Evolutionary conservation across 352 stramenopile species (phyloP), one percentile per base, ranked within the genome.

Genomic region (Saprolegnia parasitica): DNA sequence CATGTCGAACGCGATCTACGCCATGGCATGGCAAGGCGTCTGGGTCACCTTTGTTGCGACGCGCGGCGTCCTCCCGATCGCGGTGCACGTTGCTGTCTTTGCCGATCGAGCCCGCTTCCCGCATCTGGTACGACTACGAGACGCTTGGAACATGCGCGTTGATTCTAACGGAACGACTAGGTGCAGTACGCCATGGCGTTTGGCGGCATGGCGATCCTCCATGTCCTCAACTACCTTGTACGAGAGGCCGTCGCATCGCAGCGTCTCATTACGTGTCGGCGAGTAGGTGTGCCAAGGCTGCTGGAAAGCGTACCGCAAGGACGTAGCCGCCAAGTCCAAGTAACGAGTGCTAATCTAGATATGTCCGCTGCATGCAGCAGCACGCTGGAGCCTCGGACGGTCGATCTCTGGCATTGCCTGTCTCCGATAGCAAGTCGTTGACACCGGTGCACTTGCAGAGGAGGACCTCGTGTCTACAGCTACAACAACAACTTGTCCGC

Each of bases 221-320:
- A 68, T 58, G 62, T 68, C 4, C 29, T 68, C 13, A 68, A 68
- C 23, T 29, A 23, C 13, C 40, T 68, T 9, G 62, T 68, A 32
- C 42, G 23, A 26, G 5, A 8, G 10, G 5, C 32, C 29, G 13
- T 29, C 39, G 23, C 18, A 18, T 63, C n/a, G 26, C 15, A 4
- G 9, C 26, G 3, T 42, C 46, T 32, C 20, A 46, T 18, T 1
- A n/a, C 35, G 20, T 16, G 42, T 23, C 5, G 11, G 21, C 13
- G 15, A 29, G 40, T 67, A 67, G 60, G 60, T 67, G 13, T 67
- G 24, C 32, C 60, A 67, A 67, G 60, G 60, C 4, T 67, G 60
- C 46, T 18, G 20, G 13, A 67, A 56, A 46, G 60, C 60, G 8
- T 67, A 67, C 46, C 32, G 23, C 18, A 67, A 67, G 56, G 60